Conservation (phyloP, 768 basidiomycete genomes). For the Agrocybe praecox region DNA sequence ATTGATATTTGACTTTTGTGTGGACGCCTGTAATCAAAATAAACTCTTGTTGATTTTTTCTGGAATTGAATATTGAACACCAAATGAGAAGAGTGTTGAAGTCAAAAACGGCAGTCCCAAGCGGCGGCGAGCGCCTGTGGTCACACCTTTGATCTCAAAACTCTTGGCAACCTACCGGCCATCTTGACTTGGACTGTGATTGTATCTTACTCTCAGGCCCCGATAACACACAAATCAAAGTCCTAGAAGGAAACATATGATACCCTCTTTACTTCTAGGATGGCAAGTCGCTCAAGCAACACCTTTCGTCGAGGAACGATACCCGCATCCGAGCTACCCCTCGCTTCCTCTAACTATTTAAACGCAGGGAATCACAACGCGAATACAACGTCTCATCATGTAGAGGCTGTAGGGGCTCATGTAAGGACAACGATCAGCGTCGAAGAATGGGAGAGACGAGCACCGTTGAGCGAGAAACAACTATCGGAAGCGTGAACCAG, state of each 20-base stretch:
- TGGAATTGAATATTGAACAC: too few species aligned
- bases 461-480: conserved; percentile 74
- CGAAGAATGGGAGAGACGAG: conserved; percentile 91
- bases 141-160: too few species aligned
- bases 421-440: conserved; percentile 49
- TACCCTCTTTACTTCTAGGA: neutral
- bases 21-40: too few species aligned
- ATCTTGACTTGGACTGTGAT: too few species aligned
- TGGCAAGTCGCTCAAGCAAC: neutral
- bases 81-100: too few species aligned
- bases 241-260: neutral
- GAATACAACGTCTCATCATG: neutral
- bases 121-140: too few species aligned
- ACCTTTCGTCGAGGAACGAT: conserved; percentile 8
- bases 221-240: too few species aligned
- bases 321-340: conserved; percentile 9
- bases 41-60: too few species aligned
- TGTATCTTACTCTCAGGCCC: too few species aligned
- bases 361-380: neutral
- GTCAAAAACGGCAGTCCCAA: too few species aligned
- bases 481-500: conserved; percentile 61
- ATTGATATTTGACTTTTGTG: too few species aligned
- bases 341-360: conserved; percentile 9
- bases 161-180: too few species aligned
- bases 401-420: neutral